Base-by-base conservation (phyloP, 371 early-diverging fungal genomes). In the Mortierella sp. region DNA sequence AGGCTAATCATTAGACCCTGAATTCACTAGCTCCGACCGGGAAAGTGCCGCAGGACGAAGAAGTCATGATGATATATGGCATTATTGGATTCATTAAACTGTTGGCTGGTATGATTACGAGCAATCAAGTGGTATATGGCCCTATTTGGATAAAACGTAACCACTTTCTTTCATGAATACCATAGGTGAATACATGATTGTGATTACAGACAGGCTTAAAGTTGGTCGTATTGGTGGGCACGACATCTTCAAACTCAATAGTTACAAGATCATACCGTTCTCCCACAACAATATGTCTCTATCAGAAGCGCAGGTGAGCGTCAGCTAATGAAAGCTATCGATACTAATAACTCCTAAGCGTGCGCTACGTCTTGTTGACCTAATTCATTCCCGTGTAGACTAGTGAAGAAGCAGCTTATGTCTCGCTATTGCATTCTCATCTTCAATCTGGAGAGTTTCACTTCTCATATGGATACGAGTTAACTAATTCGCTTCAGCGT, bases 401-500 rank as follows among this genome's bases (percentile, higher is more conserved):
- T 9, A 73, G 88, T 5, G 96, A 96, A 66, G 98, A 98, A 78
- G 86, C 90, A 1, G 75, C 77, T n/a, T 98, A 94, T 81, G 80
- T 97, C 39, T 70, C 84, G 0, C 84, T 97, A 66, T 78, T 98
- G 28, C 89, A 94, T 60, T 77, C 83, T 12, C 89, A 94, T 40
- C 88, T 98, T n/a, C 88, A 87, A 26, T 78, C 88, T n/a, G 89
- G 89, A 61, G 86, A 87, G 40, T 94, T 95, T 70, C 96, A 95
- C 77, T 97, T 94, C 79, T 97, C 97, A 30, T 94, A 94, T 73
- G 88, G 89, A 12, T 93, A 89, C 68, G 96, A 98, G 68, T 66
- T 99, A 65, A 97, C 98, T 3, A 90, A 92, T 66, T 89, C 92
- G 14, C 70, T 95, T 18, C 97, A 98, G 79, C 87, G 93, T 66